Base-by-base conservation (phyloP, 768 basidiomycete species). In the Porphyrellus cyaneotinctus region DNA sequence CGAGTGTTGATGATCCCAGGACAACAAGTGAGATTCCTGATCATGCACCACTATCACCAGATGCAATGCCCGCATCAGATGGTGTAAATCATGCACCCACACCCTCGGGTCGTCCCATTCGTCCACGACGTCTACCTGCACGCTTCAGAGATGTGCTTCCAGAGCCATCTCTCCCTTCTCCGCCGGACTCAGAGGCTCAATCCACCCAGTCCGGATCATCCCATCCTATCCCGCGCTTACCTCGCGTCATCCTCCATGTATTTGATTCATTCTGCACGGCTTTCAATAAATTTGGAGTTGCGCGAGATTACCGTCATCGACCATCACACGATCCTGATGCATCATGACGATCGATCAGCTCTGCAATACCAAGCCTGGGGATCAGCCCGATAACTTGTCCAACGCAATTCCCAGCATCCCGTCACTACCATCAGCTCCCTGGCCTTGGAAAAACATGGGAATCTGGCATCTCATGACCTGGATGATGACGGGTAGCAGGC, bases 381-480 rank as follows among this genome's bases (percentile, higher is more conserved):
- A 26, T 43, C 11, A 28, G 12, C n/a, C 41, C 10, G 15, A 24
- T 10, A 15, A 17, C 23, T 17, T 17, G 18, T 17, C 23, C 14
- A 8, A 8, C 13, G 38, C n/a, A n/a, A n/a, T 43, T 23, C 28
- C 28, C 7, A n/a, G 12, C 28, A n/a, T n/a, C n/a, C n/a, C n/a
- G n/a, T n/a, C n/a, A n/a, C 30, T n/a, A 6, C 43, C 43, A 13
- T 14, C 33, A 8, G 49, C 56, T 9, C 58, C 54, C 2, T 59
- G 60, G 58, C 58, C 60, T 2, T 59, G 54, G 58, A 17, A 18
- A 20, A 49, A 36, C 6, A 59, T 60, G 52, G 8, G 28, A 1
- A 37, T 53, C 1, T 58, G 56, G 56, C 17, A 35, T 0, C 23
- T 59, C 15, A 63, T 63, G 60, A 41, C 20, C 1, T 63, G 62